Conservation (phyloP, 225 moss, liverwort and hornwort species). For the Thuidium tamariscinum region DNA sequence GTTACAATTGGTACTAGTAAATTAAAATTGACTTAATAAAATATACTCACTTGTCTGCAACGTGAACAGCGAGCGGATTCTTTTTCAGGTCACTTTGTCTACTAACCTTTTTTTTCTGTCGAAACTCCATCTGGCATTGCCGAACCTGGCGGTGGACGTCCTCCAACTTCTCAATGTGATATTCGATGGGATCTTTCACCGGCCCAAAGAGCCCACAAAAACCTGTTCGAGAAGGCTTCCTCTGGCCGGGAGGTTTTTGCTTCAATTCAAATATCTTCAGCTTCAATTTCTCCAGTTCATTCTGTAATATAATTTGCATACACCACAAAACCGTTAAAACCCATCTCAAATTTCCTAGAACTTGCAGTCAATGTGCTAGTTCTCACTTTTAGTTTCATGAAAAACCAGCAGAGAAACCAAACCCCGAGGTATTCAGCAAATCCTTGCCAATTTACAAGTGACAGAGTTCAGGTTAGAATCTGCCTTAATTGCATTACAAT, state of each 20-base stretch:
- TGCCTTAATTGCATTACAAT: background rate
- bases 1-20: background rate
- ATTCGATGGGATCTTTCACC: constrained; percentile 58
- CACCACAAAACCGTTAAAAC: background rate
- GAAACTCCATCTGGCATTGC: constrained; percentile 58
- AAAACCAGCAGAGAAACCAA: background rate
- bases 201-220: constrained; percentile 63
- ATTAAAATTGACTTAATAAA: background rate
- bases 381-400: background rate
- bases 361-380: background rate
- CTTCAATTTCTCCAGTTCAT: constrained; percentile 43
- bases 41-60: background rate
- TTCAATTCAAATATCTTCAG: constrained; percentile 49
- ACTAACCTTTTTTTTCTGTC: constrained; percentile 47
- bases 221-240: constrained; percentile 50
- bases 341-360: background rate
- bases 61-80: background rate
- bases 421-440: background rate
- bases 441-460: background rate
- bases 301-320: constrained; percentile 2
- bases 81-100: background rate
- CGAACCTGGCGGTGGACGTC: constrained; percentile 58
- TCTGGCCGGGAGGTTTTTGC: constrained; percentile 36
- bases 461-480: background rate
- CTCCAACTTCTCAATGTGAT: constrained; percentile 49